phyloP scores from a whole-genome alignment of 768 basidiomycete genomes.

The Phaeotremella skinneri region DNA sequence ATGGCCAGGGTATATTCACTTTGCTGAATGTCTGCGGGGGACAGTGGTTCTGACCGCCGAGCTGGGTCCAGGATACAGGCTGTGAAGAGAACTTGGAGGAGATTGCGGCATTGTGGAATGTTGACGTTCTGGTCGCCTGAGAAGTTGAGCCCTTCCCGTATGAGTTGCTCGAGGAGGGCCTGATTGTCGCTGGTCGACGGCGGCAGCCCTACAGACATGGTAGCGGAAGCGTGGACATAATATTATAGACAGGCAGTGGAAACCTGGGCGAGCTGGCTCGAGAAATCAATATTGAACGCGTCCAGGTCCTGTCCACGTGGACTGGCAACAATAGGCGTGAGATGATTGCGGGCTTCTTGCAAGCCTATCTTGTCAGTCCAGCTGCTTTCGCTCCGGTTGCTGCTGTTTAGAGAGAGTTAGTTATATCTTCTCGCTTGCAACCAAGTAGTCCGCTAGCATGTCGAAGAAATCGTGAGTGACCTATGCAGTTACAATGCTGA shows the following conservation, averaged over 20 bases:
- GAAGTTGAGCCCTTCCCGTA: conserved; percentile 34
- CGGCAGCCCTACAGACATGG: not conserved
- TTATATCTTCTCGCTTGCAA: not conserved
- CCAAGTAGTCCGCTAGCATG: conserved; percentile 10
- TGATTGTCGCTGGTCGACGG: conserved; percentile 8
- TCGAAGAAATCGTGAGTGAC: conserved; percentile 38
- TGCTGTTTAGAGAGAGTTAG: no score
- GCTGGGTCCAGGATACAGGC: conserved; percentile 32
- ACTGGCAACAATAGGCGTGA: no score
- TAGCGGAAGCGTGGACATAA: no score
- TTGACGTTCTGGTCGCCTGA: conserved; percentile 20
- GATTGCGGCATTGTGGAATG: conserved; percentile 24
- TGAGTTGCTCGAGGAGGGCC: conserved; percentile 34
- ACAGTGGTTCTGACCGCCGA: not conserved
- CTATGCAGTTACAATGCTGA: not conserved
- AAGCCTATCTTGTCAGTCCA: no score
- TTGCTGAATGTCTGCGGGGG: conserved; percentile 8
- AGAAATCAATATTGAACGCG: no score
- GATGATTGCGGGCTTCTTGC: no score
- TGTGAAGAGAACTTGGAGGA: conserved; percentile 36
- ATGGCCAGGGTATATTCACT: conserved; percentile 35
- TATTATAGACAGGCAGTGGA: no score
- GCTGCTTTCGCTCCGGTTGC: no score
- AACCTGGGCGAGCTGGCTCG: no score
- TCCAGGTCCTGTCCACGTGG: no score